Base-by-base conservation (phyloP, 2,329 filamentous ascomycete genomes). In the Monilinia laxa region DNA sequence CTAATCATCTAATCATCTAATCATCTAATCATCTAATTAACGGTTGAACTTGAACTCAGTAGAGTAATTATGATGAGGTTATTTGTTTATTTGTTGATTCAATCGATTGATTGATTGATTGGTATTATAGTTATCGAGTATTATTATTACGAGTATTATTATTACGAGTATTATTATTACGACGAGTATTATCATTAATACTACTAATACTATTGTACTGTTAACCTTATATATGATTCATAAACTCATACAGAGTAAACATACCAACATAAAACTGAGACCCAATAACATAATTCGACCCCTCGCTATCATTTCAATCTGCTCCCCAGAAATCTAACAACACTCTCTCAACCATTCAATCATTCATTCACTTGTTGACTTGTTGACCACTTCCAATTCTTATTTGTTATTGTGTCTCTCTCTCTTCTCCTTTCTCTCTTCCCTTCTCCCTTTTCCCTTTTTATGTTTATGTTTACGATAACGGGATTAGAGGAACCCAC, bases 241-340 rank as follows among this genome's bases (percentile, higher is more conserved):
- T 35, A 49, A 40, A 25, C 16, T n/a, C n/a, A n/a, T n/a, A n/a
- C n/a, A n/a, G n/a, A n/a, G n/a, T n/a, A n/a, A n/a, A n/a, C n/a
- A n/a, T n/a, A n/a, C 3, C n/a, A 47, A 35, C 31, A 35, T 35
- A 35, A 35, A 35, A 35, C 16, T 25, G 31, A 51, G 38, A 62
- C 55, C 55, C 31, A 65, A 65, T 47, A 65, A 65, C 64, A 65
- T 65, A 52, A 65, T 65, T 64, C 54, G 55, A 60, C 64, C 64
- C 23, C 56, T 65, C 55, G 54, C 62, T 53, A 62, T 53, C 23
- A 52, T 31, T 20, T 62, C 18, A 28, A 53, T 35, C 54, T 60
- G 52, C 51, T 51, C 14, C 20, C 38, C 11, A 35, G 56, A 28
- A 42, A 52, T 23, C n/a, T 11, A 49, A 59, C 54, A 42, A 60